A percentile compares a stretch with the other conserved stretches of the same genome.
Conservation (phyloP, 2,329 filamentous ascomycete genomes). For the Colletotrichum sp. region DNA sequence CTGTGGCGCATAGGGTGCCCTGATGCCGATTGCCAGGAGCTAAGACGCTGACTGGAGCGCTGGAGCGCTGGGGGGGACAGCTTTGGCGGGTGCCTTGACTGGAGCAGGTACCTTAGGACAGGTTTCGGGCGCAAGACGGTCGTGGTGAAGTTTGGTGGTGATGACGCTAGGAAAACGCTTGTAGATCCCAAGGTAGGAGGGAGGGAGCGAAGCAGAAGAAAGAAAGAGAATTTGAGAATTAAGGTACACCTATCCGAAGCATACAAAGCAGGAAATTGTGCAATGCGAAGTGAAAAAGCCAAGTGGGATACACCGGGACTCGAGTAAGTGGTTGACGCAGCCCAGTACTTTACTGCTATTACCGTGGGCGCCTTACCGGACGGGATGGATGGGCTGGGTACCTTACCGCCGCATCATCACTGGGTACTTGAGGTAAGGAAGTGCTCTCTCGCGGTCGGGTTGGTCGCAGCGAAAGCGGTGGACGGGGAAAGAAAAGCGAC, state of each 20-base stretch:
- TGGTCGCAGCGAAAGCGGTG: slow-evolving; percentile 3
- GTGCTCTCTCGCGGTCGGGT: neutral
- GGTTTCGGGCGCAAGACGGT: neutral
- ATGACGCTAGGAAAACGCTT: neutral
- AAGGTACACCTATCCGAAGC: neutral
- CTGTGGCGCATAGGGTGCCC: slow-evolving; percentile 22
- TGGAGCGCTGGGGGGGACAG: neutral
- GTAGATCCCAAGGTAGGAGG: neutral
- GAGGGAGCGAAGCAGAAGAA: neutral
- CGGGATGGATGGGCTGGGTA: neutral
- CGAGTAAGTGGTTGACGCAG: neutral
- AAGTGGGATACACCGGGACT: neutral
- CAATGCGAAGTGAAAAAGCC: neutral
- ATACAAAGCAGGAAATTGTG: neutral
- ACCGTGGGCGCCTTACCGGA: neutral
- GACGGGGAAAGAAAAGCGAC: neutral
- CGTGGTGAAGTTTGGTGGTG: neutral
- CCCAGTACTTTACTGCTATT: neutral
- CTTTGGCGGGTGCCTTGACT: slow-evolving; percentile 3
- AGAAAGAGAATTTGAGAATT: neutral
- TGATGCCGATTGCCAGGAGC: slow-evolving; percentile 1
- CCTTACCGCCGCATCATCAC: neutral
- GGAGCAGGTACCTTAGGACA: neutral
- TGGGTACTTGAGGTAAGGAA: neutral
- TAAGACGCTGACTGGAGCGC: slow-evolving; percentile 5